Conservation (phyloP, 306 rosid genomes). For the Prunus padus region DNA sequence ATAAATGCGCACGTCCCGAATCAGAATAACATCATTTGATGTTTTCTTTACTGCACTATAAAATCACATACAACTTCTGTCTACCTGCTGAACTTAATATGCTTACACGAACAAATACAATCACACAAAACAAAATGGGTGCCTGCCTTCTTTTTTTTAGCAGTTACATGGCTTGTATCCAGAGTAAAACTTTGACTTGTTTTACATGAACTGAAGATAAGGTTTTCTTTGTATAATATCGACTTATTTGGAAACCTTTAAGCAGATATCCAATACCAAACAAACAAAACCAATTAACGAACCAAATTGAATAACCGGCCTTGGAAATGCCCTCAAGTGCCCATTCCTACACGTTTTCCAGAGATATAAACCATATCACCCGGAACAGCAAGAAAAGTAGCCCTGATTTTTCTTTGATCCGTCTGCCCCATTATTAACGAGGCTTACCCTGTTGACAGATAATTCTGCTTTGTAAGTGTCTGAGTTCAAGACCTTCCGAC, state of each 20-base stretch:
- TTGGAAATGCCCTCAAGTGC: conserved; percentile 17
- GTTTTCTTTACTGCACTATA: not conserved
- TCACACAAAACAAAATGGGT: conserved; percentile 23
- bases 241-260: conserved; percentile 36
- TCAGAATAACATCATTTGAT: not conserved
- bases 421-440: conserved; percentile 54
- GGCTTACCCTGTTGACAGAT: conserved; percentile 87
- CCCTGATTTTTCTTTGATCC: conserved; percentile 54
- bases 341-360: conserved; percentile 10
- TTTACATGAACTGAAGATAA: conserved; percentile 31
- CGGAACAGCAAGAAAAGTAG: conserved; percentile 79
- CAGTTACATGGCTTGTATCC: conserved; percentile 33
- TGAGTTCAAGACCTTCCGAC: conserved; percentile 90
- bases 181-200: conserved; percentile 26
- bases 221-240: conserved; percentile 37
- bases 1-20: not conserved
- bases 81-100: conserved; percentile 1
- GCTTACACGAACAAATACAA: not conserved
- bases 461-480: conserved; percentile 91
- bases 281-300: conserved; percentile 34
- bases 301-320: conserved; percentile 31
- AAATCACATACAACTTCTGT: not conserved
- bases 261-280: conserved; percentile 28
- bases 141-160: conserved; percentile 15
- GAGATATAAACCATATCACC: conserved; percentile 37